These are phyloP conservation scores for Tetradesmus lagerheimii DNA, from an alignment of 139 green algal genomes.

Conservation along the genomic window DNA sequence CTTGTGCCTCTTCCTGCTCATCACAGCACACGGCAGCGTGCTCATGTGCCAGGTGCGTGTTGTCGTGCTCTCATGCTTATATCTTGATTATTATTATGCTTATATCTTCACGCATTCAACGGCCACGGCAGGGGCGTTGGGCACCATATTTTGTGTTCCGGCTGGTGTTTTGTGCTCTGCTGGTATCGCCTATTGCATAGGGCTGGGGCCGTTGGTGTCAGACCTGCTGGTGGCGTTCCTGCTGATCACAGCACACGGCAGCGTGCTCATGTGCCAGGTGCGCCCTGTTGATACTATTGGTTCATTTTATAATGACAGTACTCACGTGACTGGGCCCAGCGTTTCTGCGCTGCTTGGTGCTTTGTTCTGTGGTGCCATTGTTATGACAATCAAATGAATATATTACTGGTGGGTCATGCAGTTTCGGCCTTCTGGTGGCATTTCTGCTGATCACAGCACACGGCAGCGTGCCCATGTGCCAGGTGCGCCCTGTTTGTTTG, in stretches of 20 bases:
- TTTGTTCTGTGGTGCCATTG: too few species aligned
- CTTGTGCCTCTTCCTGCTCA: conserved; percentile 62
- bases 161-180: too few species aligned
- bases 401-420: too few species aligned
- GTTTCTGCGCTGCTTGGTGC: too few species aligned
- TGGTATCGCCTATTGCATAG: neutral
- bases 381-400: too few species aligned
- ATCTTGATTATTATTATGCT: too few species aligned
- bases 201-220: conserved; percentile 37
- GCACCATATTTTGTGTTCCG: too few species aligned
- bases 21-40: conserved; percentile 69
- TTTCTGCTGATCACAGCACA: conserved; percentile 67
- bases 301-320: too few species aligned
- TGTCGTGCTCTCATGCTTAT: neutral
- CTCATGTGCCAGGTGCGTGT: conserved; percentile 71
- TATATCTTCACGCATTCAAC: too few species aligned
- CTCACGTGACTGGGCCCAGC: too few species aligned
- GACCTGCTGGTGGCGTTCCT: conserved; percentile 66
- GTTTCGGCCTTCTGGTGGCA: conserved; percentile 59
- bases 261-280: conserved; percentile 76
- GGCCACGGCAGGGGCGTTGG: too few species aligned
- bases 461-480: conserved; percentile 76
- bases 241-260: conserved; percentile 67
- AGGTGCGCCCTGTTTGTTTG: conserved; percentile 1
- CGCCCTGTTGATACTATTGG: neutral